These are phyloP conservation scores for Rozella allomycis DNA, from an alignment of 371 early-diverging fungal genomes.

Conservation along the genomic window DNA sequence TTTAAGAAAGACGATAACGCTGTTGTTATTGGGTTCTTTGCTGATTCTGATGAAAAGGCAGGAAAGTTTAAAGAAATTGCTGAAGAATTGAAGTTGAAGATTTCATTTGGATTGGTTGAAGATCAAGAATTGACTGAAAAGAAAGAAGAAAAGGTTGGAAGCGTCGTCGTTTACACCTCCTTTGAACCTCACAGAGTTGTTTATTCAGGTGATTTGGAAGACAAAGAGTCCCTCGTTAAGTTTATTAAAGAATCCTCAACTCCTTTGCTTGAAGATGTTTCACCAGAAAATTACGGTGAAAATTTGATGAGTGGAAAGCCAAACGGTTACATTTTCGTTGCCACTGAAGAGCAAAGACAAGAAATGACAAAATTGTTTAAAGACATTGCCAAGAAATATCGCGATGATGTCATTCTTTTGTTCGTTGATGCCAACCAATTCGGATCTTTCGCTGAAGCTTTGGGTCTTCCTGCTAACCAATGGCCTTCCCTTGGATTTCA, in stretches of 20 bases:
- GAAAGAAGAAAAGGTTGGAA: constrained; percentile 19
- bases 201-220: constrained; percentile 13
- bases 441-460: constrained; percentile 54
- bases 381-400: constrained; percentile 53
- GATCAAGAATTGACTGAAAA: constrained; percentile 28
- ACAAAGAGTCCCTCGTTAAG: constrained; percentile 21
- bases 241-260: constrained; percentile 53
- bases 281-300: constrained; percentile 53
- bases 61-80: constrained; percentile 46
- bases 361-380: constrained; percentile 26
- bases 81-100: constrained; percentile 51
- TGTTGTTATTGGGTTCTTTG: constrained; percentile 59
- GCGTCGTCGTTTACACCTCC: constrained; percentile 59
- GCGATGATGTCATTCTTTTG: constrained; percentile 68
- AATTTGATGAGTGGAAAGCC: constrained; percentile 68
- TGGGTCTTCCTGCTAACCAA: constrained; percentile 47
- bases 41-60: constrained; percentile 31
- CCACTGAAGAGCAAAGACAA: constrained; percentile 31
- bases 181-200: constrained; percentile 65
- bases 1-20: constrained; percentile 61
- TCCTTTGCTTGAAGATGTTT: constrained; percentile 71
- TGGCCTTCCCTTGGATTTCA: constrained; percentile 88
- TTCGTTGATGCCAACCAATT: constrained; percentile 65
- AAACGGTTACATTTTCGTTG: constrained; percentile 63
- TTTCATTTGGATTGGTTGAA: constrained; percentile 48